These are phyloP conservation scores for Castanea sativa DNA, from an alignment of 306 rosid genomes.

Conservation along the genomic window DNA sequence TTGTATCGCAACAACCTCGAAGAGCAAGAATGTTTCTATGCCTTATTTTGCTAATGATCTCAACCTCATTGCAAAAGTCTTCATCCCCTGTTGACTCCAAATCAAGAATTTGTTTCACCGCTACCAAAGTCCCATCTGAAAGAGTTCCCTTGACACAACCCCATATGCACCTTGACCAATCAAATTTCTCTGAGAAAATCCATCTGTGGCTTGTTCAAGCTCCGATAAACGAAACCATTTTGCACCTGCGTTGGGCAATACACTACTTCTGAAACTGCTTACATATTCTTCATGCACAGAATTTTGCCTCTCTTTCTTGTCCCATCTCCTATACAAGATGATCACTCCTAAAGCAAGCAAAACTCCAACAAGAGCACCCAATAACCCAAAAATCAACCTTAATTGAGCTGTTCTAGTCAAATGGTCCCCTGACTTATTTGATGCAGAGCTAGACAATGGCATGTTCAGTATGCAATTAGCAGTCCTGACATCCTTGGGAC, in stretches of 20 bases:
- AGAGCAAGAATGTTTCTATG: conserved; percentile 77
- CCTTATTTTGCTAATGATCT: conserved; percentile 71
- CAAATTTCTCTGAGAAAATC: conserved; percentile 59
- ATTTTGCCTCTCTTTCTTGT: conserved; percentile 32
- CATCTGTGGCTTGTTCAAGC: conserved; percentile 63
- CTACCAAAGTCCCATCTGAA: conserved; percentile 57
- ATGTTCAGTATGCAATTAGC: conserved; percentile 56
- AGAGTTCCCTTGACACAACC: conserved; percentile 71
- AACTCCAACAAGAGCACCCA: conserved; percentile 47
- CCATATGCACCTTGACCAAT: conserved; percentile 79
- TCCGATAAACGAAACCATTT: conserved; percentile 68
- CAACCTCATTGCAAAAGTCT: conserved; percentile 73
- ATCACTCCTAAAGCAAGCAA: conserved; percentile 31
- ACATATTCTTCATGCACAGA: conserved; percentile 42
- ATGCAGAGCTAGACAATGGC: conserved; percentile 35
- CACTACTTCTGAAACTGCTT: conserved; percentile 43
- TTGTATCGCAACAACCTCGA: conserved; percentile 69
- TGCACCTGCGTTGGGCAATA: conserved; percentile 57
- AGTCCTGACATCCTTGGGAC: conserved; percentile 50
- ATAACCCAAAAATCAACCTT: conserved; percentile 44
- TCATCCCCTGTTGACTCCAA: conserved; percentile 67
- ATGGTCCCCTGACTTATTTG: conserved; percentile 10
- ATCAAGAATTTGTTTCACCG: conserved; percentile 57
- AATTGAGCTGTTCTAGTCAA: conserved; percentile 20
- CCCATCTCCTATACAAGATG: conserved; percentile 39